Evolutionary conservation across 306 rosid genomes (phyloP), one percentile per base, ranked within the genome.

Genomic region (Cucumis melo): DNA sequence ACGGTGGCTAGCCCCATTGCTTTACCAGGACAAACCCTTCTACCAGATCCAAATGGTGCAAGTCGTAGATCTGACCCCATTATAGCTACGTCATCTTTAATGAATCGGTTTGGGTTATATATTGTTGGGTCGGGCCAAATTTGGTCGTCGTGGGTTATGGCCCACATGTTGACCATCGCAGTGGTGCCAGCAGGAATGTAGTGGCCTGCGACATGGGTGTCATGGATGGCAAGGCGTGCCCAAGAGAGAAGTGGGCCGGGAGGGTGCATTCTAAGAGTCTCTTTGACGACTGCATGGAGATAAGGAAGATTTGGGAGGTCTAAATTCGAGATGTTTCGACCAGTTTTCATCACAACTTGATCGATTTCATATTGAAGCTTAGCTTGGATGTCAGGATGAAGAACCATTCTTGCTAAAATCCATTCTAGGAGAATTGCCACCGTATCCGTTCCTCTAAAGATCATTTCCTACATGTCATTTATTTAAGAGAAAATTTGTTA

Each of bases 331-430:
- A 93, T 87, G 0, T 48, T 13, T 3, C 68, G 70, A 0, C 71
- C 56, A 0, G 8, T 15, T 27, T 86, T 88, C 5, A 15, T 15
- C 0, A 87, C 78, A 0, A 82, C 78, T 0, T 6, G 0, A 2
- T 89, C 91, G 0, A 93, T 79, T 64, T 93, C 95, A 0, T 56
- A 44, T 0, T 88, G 96, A 0, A 83, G 96, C 21, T 85, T 88
- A 8, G 83, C 75, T 88, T 93, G 98, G 17, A 93, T 81, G 0
- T 88, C 87, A 14, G 91, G 96, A 48, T 93, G 96, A 6, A 91
- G 85, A n/a, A 93, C 83, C 95, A 93, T 93, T 73, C 96, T 81
- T 0, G 98, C 96, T n/a, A 93, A 63, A 42, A 93, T 85, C 98
- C 98, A 93, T 19, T 93, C 98, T 17, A 93, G 78, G 9, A 90